These are phyloP conservation scores for Fusarium protoensiforme DNA, from an alignment of 2,329 filamentous ascomycete genomes.

Conservation along the genomic window DNA sequence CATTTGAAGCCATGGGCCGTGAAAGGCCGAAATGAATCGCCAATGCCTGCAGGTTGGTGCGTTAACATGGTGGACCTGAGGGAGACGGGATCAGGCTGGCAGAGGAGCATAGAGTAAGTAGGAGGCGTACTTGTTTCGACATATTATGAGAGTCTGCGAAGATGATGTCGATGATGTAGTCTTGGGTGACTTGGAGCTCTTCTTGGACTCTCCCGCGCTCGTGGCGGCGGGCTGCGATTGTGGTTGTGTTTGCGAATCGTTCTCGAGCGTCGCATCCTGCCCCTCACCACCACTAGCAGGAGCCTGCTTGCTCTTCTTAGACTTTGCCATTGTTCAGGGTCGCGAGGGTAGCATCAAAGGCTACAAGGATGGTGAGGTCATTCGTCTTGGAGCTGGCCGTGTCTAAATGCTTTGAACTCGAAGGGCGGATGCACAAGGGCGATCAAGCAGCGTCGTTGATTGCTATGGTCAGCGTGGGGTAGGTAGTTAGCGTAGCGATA, in stretches of 20 bases:
- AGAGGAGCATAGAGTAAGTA: conserved; percentile 3
- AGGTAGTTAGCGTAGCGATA: conserved; percentile 22
- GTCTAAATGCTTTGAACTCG: background rate
- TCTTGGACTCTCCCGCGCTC: conserved; percentile 19
- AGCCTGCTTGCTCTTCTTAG: conserved; percentile 62
- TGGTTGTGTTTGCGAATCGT: conserved; percentile 14
- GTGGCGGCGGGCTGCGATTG: conserved; percentile 20
- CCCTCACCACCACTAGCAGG: conserved; percentile 52
- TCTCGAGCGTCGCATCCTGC: conserved; percentile 22
- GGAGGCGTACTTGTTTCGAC: conserved; percentile 73
- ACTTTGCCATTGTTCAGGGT: conserved; percentile 54
- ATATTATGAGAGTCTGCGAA: conserved; percentile 47
- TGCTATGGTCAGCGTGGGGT: conserved; percentile 31
- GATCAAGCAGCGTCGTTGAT: conserved; percentile 17
- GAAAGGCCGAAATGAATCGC: conserved; percentile 85
- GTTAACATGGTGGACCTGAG: conserved; percentile 15
- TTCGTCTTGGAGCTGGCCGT: background rate
- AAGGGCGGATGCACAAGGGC: conserved; percentile 9
- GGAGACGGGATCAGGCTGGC: background rate
- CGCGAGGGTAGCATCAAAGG: conserved; percentile 1
- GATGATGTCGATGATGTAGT: conserved; percentile 7
- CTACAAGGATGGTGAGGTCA: background rate
- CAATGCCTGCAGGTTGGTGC: conserved; percentile 70
- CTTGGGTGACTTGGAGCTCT: conserved; percentile 20
- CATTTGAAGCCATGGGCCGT: conserved; percentile 85